Conservation (phyloP, 805 yeast genomes). For the Yarrowia sp. region DNA sequence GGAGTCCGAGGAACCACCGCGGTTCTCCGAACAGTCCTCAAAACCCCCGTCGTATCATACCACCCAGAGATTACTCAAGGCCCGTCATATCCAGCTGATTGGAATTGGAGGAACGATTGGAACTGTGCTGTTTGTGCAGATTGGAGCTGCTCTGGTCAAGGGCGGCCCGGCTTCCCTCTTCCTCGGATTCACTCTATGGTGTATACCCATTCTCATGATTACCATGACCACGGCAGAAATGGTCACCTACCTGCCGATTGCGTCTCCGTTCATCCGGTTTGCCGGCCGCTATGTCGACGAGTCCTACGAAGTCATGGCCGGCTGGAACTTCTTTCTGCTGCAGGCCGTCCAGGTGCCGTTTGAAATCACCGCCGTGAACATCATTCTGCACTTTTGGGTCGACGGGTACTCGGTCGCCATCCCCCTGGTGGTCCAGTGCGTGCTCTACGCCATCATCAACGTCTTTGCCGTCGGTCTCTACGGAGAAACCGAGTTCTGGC, state of each 20-base stretch:
- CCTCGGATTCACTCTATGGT: conserved; percentile 72
- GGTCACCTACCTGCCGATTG: conserved; percentile 76
- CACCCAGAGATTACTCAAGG: conserved; percentile 49
- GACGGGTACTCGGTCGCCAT: conserved; percentile 76
- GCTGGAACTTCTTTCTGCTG: conserved; percentile 81
- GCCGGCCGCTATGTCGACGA: conserved; percentile 80
- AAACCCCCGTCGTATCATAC: conserved; percentile 33
- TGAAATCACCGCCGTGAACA: conserved; percentile 80
- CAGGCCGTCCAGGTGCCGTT: conserved; percentile 82
- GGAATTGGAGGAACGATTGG: conserved; percentile 87
- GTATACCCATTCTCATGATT: conserved; percentile 68
- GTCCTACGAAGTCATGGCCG: conserved; percentile 75
- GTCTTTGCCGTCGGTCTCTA: conserved; percentile 74
- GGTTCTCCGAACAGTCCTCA: conserved; percentile 21
- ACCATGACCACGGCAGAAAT: conserved; percentile 79
- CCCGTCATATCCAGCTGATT: conserved; percentile 72
- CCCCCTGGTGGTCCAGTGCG: conserved; percentile 69
- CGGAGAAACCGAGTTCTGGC: conserved; percentile 85
- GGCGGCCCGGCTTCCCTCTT: conserved; percentile 68
- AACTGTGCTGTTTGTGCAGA: conserved; percentile 79
- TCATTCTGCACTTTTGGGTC: conserved; percentile 82
- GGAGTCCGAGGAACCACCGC: conserved; percentile 18
- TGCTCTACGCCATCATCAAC: conserved; percentile 67
- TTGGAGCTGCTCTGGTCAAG: conserved; percentile 67
- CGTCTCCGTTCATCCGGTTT: conserved; percentile 77